phyloP scores from a whole-genome alignment of 495 filamentous ascomycete species.

The Polyplosphaeria fusca region DNA sequence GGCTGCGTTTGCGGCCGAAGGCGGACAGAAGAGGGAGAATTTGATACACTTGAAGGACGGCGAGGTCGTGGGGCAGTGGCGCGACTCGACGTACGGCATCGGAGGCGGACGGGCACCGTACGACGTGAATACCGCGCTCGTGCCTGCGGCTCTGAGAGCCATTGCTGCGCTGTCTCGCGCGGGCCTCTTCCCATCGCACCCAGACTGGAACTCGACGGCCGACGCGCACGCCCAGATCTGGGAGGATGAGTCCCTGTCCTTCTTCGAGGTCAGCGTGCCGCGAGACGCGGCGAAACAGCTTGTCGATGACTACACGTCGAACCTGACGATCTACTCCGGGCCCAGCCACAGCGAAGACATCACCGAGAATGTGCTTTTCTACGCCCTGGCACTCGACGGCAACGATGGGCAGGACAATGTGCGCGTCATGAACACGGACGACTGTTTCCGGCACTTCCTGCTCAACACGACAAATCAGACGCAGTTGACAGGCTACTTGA shows the following conservation, averaged over 20 bases:
- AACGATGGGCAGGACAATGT: slow-evolving; percentile 51
- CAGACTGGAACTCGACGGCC: slow-evolving; percentile 49
- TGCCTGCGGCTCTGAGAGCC: slow-evolving; percentile 58
- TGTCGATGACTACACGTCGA: slow-evolving; percentile 50
- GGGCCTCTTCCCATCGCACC: slow-evolving; percentile 50
- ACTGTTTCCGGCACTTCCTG: slow-evolving; percentile 61
- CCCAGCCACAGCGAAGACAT: slow-evolving; percentile 45
- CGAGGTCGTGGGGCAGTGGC: slow-evolving; percentile 61
- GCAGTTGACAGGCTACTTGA: slow-evolving; percentile 56
- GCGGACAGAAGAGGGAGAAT: slow-evolving; percentile 52
- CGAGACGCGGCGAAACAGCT: slow-evolving; percentile 44
- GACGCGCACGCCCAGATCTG: slow-evolving; percentile 55
- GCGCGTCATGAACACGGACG: slow-evolving; percentile 61
- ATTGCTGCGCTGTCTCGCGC: slow-evolving; percentile 51
- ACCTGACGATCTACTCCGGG: slow-evolving; percentile 43
- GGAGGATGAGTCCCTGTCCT: slow-evolving; percentile 59
- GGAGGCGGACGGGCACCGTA: slow-evolving; percentile 63
- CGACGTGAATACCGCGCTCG: slow-evolving; percentile 63
- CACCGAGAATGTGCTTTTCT: slow-evolving; percentile 49
- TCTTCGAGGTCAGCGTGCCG: slow-evolving; percentile 53
- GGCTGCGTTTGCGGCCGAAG: slow-evolving; percentile 49
- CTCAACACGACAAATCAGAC: slow-evolving; percentile 58
- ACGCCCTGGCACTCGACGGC: slow-evolving; percentile 57
- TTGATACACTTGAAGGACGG: slow-evolving; percentile 55
- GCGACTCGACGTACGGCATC: slow-evolving; percentile 59